A percentile compares a stretch with the other conserved stretches of the same genome.
Evolutionary conservation across 148 eudicot genomes (phyloP).

Genomic region (Chenopodium suecicum): DNA sequence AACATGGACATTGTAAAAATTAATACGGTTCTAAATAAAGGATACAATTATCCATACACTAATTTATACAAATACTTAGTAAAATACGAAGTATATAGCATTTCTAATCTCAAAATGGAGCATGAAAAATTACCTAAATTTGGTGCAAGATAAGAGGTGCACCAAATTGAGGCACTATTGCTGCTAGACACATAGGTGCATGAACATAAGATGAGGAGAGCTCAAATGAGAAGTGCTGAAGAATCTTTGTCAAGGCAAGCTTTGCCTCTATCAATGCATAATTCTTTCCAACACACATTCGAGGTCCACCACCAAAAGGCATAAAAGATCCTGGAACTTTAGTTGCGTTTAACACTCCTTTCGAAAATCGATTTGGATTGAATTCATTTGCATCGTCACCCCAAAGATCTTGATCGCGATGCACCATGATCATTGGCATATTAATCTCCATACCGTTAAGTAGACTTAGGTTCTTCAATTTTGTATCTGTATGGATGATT

Average conservation of each 20-base stretch:
- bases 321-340: slow-evolving; percentile 9
- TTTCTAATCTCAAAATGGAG: too few species aligned
- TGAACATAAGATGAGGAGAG: slow-evolving; percentile 47
- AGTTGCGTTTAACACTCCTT: slow-evolving; percentile 20
- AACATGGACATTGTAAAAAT: too few species aligned
- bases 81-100: too few species aligned
- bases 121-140: neutral
- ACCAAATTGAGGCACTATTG: slow-evolving; percentile 37
- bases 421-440: slow-evolving; percentile 37
- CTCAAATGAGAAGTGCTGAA: slow-evolving; percentile 44
- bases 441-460: slow-evolving; percentile 30
- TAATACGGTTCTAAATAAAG: too few species aligned
- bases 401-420: slow-evolving; percentile 45
- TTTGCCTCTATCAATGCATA: slow-evolving; percentile 47
- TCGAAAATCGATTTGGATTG: slow-evolving; percentile 24
- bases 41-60: too few species aligned
- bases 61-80: too few species aligned
- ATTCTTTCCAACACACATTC: slow-evolving; percentile 38
- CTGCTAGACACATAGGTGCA: slow-evolving; percentile 37
- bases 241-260: slow-evolving; percentile 46
- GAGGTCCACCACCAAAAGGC: slow-evolving; percentile 24
- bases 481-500: slow-evolving; percentile 18
- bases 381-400: slow-evolving; percentile 35
- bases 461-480: slow-evolving; percentile 29
- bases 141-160: slow-evolving; percentile 27